These are phyloP conservation scores for Suillus subalutaceus DNA, from an alignment of 768 basidiomycete species.

Conservation along the genomic window DNA sequence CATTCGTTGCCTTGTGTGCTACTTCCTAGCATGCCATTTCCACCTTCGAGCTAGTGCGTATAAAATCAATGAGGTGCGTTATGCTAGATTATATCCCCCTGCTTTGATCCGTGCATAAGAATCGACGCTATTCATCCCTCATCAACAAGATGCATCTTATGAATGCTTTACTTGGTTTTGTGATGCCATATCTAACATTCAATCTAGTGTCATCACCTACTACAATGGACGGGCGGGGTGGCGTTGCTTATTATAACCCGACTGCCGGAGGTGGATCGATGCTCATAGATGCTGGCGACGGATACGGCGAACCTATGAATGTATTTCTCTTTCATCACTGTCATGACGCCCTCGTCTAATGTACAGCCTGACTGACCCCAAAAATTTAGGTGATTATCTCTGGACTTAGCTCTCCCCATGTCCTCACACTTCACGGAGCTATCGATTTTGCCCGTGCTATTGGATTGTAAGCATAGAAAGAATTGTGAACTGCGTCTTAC, in stretches of 20 bases:
- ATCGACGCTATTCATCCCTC: background rate
- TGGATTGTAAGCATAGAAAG: slow-evolving; percentile 52
- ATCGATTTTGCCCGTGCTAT: slow-evolving; percentile 63
- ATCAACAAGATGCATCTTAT: background rate
- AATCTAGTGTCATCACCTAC: background rate
- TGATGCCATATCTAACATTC: background rate
- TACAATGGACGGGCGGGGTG: background rate
- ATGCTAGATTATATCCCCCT: background rate
- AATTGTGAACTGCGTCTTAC: slow-evolving; percentile 7
- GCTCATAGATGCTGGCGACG: slow-evolving; percentile 41
- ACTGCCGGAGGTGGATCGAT: slow-evolving; percentile 42
- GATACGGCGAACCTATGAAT: slow-evolving; percentile 49
- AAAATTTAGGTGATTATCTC: slow-evolving; percentile 62
- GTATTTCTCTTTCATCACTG: slow-evolving; percentile 24
- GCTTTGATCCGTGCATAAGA: background rate
- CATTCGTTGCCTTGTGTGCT: background rate
- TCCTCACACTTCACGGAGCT: slow-evolving; percentile 59
- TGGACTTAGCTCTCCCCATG: slow-evolving; percentile 55
- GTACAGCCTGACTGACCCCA: background rate
- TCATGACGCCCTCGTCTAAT: background rate
- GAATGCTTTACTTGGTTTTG: background rate
- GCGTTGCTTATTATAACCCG: slow-evolving; percentile 40
- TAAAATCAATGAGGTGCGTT: background rate
- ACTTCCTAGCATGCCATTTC: background rate
- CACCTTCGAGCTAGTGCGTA: background rate